Evolutionary conservation across 2,329 filamentous ascomycete species (phyloP).

Genomic region (Neonectria hederae): DNA sequence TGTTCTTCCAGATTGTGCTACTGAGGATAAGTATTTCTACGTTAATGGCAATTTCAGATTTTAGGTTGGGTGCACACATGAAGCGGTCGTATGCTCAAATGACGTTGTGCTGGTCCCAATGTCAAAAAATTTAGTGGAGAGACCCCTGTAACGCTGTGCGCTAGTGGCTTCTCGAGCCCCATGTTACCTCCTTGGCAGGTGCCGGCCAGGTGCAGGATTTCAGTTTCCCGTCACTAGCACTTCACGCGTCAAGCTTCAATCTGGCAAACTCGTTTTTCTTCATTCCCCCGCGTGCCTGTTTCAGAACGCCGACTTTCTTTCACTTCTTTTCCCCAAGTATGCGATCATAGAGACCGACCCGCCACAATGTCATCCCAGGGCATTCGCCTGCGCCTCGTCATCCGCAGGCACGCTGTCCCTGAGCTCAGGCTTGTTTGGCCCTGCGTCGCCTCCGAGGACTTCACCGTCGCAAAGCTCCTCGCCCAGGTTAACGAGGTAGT

Average conservation of each 20-base stretch:
- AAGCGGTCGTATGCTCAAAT: neutral
- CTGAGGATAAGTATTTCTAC: too few relatives aligned
- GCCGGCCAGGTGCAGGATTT: conserved; percentile 12
- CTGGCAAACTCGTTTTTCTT: conserved; percentile 8
- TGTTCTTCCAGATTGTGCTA: too few relatives aligned
- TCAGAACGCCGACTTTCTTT: conserved; percentile 2
- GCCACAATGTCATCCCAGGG: conserved; percentile 44
- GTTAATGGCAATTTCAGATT: neutral
- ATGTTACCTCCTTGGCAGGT: neutral
- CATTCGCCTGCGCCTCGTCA: conserved; percentile 77
- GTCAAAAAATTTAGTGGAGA: conserved; percentile 15
- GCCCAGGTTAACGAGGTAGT: conserved; percentile 81
- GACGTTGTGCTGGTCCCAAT: neutral
- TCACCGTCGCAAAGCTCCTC: conserved; percentile 80
- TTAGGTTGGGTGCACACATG: neutral
- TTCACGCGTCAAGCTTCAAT: conserved; percentile 19
- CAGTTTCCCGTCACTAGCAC: conserved; percentile 13
- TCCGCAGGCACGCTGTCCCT: conserved; percentile 79
- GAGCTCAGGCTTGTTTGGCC: conserved; percentile 78
- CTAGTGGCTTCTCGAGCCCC: conserved; percentile 7
- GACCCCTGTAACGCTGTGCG: conserved; percentile 15
- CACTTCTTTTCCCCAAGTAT: conserved; percentile 24
- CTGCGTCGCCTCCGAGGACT: conserved; percentile 63
- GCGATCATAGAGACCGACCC: conserved; percentile 21
- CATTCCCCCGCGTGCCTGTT: conserved; percentile 2